phyloP scores from a whole-genome alignment of 139 green algal species.

The Gonium pectorale region DNA sequence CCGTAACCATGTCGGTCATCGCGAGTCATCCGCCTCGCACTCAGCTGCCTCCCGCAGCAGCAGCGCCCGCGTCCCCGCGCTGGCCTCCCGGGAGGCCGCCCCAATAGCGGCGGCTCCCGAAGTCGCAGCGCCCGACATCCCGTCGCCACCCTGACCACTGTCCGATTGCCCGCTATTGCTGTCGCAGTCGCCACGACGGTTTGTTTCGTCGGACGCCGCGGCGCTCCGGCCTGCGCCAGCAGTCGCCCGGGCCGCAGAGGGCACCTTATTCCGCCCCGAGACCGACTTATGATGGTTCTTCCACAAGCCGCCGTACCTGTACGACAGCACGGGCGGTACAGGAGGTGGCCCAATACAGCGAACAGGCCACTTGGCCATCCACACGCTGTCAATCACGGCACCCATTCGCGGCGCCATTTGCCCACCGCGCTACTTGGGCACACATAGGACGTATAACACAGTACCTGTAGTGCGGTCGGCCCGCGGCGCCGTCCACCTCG shows the following conservation, averaged over 20 bases:
- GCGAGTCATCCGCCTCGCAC: conserved; percentile 2
- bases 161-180: background rate
- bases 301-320: conserved; percentile 36
- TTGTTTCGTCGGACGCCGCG: no score
- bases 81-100: no score
- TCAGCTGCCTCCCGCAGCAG: background rate
- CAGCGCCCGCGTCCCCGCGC: background rate
- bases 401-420: no score
- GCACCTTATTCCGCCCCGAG: conserved; percentile 3
- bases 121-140: background rate
- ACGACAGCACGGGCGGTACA: no score
- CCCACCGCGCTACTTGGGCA: no score
- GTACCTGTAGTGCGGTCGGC: conserved; percentile 26
- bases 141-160: background rate
- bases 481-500: background rate
- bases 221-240: no score
- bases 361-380: no score
- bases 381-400: no score
- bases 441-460: no score
- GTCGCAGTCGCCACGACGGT: no score
- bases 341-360: no score
- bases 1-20: no score
- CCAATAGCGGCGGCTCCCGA: background rate
- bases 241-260: background rate
- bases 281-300: conserved; percentile 26